These are phyloP conservation scores for Hyparrhenia diplandra DNA, from an alignment of 176 grass and related monocot species.

Conservation along the genomic window DNA sequence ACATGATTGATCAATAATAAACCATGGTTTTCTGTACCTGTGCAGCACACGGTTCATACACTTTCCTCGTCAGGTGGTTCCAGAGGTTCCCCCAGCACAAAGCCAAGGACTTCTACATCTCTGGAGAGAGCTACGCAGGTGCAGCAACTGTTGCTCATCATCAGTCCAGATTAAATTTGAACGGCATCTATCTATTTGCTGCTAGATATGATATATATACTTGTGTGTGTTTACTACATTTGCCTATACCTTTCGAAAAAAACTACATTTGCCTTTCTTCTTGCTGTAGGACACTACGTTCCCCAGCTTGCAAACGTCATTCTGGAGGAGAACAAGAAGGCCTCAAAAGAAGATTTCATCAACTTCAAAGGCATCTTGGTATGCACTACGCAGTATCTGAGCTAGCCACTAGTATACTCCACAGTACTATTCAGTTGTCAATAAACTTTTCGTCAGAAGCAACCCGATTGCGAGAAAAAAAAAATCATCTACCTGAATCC, in stretches of 20 bases:
- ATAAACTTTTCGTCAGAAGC: neutral
- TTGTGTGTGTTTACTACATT: no score
- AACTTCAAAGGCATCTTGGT: slow-evolving; percentile 60
- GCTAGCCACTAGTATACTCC: neutral
- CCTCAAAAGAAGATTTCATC: slow-evolving; percentile 11
- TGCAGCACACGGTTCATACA: slow-evolving; percentile 58
- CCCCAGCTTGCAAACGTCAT: slow-evolving; percentile 54
- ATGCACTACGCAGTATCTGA: neutral
- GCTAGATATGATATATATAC: neutral
- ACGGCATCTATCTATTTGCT: neutral
- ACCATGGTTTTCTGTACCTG: neutral
- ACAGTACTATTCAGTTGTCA: neutral
- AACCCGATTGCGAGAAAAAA: no score
- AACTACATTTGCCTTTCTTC: neutral
- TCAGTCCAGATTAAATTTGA: neutral
- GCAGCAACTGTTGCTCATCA: neutral
- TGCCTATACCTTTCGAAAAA: no score
- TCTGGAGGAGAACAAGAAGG: slow-evolving; percentile 42
- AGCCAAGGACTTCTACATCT: slow-evolving; percentile 55
- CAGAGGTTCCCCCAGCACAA: slow-evolving; percentile 71
- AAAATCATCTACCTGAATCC: no score
- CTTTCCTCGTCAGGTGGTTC: slow-evolving; percentile 73
- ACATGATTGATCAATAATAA: neutral
- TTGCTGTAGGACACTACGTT: slow-evolving; percentile 43
- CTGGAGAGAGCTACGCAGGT: slow-evolving; percentile 72